Base-by-base conservation (phyloP, 768 basidiomycete species). In the Auricularia cornea region DNA sequence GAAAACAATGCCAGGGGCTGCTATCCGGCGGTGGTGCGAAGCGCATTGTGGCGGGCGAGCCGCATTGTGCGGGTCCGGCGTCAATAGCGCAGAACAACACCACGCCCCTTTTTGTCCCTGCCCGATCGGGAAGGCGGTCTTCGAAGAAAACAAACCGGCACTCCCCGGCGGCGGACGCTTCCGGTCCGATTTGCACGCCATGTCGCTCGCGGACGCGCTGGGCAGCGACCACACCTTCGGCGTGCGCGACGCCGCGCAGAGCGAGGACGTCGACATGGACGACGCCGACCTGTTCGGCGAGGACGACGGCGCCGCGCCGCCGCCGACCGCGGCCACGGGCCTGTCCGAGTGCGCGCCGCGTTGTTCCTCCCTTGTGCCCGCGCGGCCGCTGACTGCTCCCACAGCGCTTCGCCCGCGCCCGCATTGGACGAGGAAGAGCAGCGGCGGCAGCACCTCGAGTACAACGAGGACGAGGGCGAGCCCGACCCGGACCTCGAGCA, bases 391-490 rank as follows among this genome's bases (percentile, higher is more conserved):
- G 29, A 18, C 29, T 60, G 23, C 16, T 26, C 52, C 35, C 41
- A 26, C 23, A 60, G 63, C 23, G 65, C 56, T 3, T 44, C 30
- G 4, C 62, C 65, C 28, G 59, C 66, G 0, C 61, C 56, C 1
- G 56, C 67, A 3, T 64, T 66, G 5, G 69, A 67, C 20, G 92
- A 90, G 60, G 78, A 85, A 76, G 81, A 78, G 48, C 75, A 77
- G 44, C 80, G 71, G 48, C 79, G 92, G 66, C 84, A 84, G 68
- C 85, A 84, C 2, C 72, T 94, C 67, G 92, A 94, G 73, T 94
- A 94, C 71, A 83, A 81, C 68, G 92, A 93, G 72, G 89, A 90
- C 31, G 88, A 90, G 12, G 81, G 82, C 65, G 82, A 85, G 3
- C 79, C 77, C 32, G 82, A 83, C 63, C 76, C 84, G 8, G 78